Conservation (phyloP, 169 alveolate species). For the Condylostoma magnum region DNA sequence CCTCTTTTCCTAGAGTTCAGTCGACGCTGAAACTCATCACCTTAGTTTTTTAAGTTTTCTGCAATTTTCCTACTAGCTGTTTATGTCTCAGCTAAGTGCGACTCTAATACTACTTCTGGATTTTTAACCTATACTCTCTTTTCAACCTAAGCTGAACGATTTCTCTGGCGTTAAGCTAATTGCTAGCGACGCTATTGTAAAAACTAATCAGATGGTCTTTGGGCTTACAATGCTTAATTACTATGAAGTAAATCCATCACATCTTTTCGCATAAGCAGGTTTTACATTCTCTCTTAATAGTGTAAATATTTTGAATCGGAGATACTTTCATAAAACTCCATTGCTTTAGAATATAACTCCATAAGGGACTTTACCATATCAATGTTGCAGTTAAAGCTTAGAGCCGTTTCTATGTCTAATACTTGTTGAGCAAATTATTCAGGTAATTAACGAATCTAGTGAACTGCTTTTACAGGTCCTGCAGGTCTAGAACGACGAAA, state of each 20-base stretch:
- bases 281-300: conserved; percentile 11
- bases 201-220: background rate
- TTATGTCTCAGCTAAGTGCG: background rate
- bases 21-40: background rate
- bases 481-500: too few species aligned
- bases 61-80: background rate
- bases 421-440: conserved; percentile 24
- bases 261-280: background rate
- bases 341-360: conserved; percentile 18
- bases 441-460: conserved; percentile 39
- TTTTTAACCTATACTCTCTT: too few species aligned
- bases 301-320: conserved; percentile 6
- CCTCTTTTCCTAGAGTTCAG: background rate
- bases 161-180: background rate
- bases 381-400: conserved; percentile 6
- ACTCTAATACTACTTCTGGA: background rate
- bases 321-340: conserved; percentile 15
- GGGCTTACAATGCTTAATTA: background rate
- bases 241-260: background rate
- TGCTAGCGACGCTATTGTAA: background rate
- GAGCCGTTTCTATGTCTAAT: conserved; percentile 6
- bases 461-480: too few species aligned
- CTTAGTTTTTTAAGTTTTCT: background rate
- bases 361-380: background rate
- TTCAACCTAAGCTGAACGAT: background rate